phyloP scores from a whole-genome alignment of 2,329 filamentous ascomycete genomes.

The Fusarium sp. region DNA sequence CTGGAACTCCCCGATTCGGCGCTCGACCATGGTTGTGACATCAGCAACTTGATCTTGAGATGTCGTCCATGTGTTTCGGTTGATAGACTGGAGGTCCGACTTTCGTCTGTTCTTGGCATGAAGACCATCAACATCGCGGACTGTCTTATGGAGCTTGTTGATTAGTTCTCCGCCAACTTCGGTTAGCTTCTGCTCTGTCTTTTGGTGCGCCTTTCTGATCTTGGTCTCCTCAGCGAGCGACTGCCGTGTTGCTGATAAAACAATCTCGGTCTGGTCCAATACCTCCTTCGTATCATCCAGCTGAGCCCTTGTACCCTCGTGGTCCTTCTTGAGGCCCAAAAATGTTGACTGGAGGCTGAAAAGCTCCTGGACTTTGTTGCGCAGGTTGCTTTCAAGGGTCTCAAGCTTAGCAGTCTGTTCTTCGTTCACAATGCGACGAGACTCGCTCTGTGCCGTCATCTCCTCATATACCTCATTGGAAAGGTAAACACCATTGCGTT shows the following conservation, averaged over 20 bases:
- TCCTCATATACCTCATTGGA: slow-evolving; percentile 91
- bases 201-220: slow-evolving; percentile 84
- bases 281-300: slow-evolving; percentile 85
- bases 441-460: slow-evolving; percentile 92
- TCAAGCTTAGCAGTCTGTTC: slow-evolving; percentile 94
- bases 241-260: slow-evolving; percentile 80
- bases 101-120: slow-evolving; percentile 89
- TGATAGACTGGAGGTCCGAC: slow-evolving; percentile 83
- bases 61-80: slow-evolving; percentile 81
- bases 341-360: slow-evolving; percentile 89
- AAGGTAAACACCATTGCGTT: slow-evolving; percentile 95
- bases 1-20: slow-evolving; percentile 78
- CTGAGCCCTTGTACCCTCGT: slow-evolving; percentile 77
- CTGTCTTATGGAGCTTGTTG: slow-evolving; percentile 80
- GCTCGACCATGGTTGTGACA: slow-evolving; percentile 82
- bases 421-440: slow-evolving; percentile 87
- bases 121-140: slow-evolving; percentile 82
- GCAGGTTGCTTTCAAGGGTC: slow-evolving; percentile 88
- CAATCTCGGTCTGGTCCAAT: slow-evolving; percentile 87
- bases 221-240: slow-evolving; percentile 82
- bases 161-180: slow-evolving; percentile 81
- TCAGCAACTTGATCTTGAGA: slow-evolving; percentile 81
- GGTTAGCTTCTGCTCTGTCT: slow-evolving; percentile 83
- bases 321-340: slow-evolving; percentile 88
- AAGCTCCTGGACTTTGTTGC: slow-evolving; percentile 94